Evolutionary conservation across 345 rosid genomes (phyloP).

Genomic region (Arabidopsis arenosa): DNA sequence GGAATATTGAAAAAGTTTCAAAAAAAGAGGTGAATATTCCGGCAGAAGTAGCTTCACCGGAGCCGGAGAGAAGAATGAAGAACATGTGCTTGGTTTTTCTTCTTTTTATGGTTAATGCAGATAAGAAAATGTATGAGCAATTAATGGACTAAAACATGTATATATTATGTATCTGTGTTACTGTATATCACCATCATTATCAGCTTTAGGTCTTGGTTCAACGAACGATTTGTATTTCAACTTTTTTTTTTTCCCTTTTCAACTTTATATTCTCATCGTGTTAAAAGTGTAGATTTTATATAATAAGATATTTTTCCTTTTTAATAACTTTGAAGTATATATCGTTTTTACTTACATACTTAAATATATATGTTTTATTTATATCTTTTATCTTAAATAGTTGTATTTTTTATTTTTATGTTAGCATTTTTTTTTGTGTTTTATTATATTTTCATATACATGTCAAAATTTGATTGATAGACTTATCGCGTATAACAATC

Average conservation of each 20-base stretch:
- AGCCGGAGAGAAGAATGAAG: conserved; percentile 27
- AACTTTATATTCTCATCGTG: neutral
- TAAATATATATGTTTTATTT: no score
- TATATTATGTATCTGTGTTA: conserved; percentile 30
- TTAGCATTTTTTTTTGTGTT: no score
- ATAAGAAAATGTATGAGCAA: conserved; percentile 28
- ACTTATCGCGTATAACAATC: no score
- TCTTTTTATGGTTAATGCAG: conserved; percentile 17
- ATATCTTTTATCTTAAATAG: no score
- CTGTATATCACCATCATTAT: conserved; percentile 18
- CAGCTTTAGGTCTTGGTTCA: conserved; percentile 33
- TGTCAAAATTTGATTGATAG: no score
- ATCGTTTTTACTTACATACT: no score
- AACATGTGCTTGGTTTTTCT: conserved; percentile 19
- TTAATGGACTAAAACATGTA: conserved; percentile 6
- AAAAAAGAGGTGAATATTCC: conserved; percentile 12
- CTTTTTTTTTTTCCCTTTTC: neutral
- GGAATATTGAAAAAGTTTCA: conserved; percentile 13
- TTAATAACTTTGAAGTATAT: no score
- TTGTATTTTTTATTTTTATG: no score
- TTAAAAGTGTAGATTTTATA: neutral
- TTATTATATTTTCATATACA: no score
- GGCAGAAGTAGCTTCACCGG: conserved; percentile 29
- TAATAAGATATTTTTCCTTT: no score
- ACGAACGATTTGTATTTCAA: neutral